Base-by-base conservation (phyloP, 169 alveolate species). In the Plasmodium relictum region DNA sequence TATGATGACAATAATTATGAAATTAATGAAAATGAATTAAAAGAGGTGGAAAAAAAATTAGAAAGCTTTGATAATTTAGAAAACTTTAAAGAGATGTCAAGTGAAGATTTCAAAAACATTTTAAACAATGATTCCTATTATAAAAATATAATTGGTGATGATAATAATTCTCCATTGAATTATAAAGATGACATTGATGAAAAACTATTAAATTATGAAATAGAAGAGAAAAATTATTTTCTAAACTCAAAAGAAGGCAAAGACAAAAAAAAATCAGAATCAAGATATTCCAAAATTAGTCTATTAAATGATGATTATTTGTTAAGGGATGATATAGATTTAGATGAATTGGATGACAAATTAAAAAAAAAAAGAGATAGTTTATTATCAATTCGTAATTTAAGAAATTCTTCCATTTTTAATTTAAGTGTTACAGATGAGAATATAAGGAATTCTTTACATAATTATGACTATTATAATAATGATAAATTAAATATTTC, bases 341-440 rank as follows among this genome's bases (percentile, higher is more conserved):
- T 78, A 50, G 37, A 39, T 9, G 18, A 48, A 6, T 10, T 24
- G n/a, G 37, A 63, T 62, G 24, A 68, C 9, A 66, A 78, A n/a
- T 42, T 66, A 4, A 59, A 44, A 18, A 24, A 58, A 7, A 74
- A 31, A 31, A 56, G 73, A 20, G 76, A 78, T 56, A 78, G 89
- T 18, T 22, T 44, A 24, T 44, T 63, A n/a, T 48, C 78, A 3
- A 20, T 63, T 37, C 20, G 56, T 7, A 63, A 78, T 42, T 41
- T 45, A 20, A 65, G 89, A 5, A 63, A 78, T 39, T 78, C 89
- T 3, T 78, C 89, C 0, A 18, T 78, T 44, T 78, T 78, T 42
- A 78, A 78, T 62, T 65, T 78, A 24, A 78, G 89, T 37, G 78
- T 58, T 63, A 56, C 89, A 10, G 73, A 78, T 26, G 89, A 63